Percentiles rank a stretch among this genome's conserved stretches.
Evolutionary conservation across 2,329 filamentous ascomycete genomes (phyloP).

Genomic region (Helotiales sp.): DNA sequence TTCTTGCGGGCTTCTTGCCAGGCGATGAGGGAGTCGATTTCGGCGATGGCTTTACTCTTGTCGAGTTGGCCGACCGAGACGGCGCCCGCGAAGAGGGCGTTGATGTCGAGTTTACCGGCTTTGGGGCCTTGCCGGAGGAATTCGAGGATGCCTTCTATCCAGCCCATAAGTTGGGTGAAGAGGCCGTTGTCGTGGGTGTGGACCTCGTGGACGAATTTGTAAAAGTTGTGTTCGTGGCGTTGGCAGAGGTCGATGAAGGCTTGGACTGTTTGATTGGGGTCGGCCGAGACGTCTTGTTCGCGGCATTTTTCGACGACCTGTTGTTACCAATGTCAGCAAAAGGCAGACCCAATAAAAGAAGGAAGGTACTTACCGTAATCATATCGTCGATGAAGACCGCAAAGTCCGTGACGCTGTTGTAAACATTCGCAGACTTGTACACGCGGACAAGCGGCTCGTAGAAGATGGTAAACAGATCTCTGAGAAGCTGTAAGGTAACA

Average conservation of each 20-base stretch:
- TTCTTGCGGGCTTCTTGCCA: slow-evolving; percentile 97
- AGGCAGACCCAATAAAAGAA: neutral
- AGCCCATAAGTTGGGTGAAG: slow-evolving; percentile 94
- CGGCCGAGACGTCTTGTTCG: slow-evolving; percentile 83
- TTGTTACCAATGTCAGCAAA: slow-evolving; percentile 25
- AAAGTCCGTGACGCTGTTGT: slow-evolving; percentile 96
- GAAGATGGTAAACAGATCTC: slow-evolving; percentile 97
- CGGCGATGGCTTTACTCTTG: slow-evolving; percentile 71
- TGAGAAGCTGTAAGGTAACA: slow-evolving; percentile 93
- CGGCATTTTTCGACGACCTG: slow-evolving; percentile 68
- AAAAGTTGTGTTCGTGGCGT: slow-evolving; percentile 94
- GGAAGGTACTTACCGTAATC: slow-evolving; percentile 66
- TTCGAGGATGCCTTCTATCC: slow-evolving; percentile 94
- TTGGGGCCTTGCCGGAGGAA: slow-evolving; percentile 87
- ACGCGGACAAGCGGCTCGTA: slow-evolving; percentile 96
- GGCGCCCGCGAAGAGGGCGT: slow-evolving; percentile 85
- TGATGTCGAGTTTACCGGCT: slow-evolving; percentile 90
- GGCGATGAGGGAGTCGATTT: slow-evolving; percentile 84
- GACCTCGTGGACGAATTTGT: slow-evolving; percentile 98
- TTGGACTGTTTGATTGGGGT: slow-evolving; percentile 98
- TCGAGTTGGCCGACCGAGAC: slow-evolving; percentile 71
- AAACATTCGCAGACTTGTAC: slow-evolving; percentile 98
- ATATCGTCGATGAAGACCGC: slow-evolving; percentile 91
- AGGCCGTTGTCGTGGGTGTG: slow-evolving; percentile 96
- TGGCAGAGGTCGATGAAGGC: slow-evolving; percentile 97